These are phyloP conservation scores for Xylaria sp. DNA, from an alignment of 2,329 filamentous ascomycete genomes.

Conservation along the genomic window DNA sequence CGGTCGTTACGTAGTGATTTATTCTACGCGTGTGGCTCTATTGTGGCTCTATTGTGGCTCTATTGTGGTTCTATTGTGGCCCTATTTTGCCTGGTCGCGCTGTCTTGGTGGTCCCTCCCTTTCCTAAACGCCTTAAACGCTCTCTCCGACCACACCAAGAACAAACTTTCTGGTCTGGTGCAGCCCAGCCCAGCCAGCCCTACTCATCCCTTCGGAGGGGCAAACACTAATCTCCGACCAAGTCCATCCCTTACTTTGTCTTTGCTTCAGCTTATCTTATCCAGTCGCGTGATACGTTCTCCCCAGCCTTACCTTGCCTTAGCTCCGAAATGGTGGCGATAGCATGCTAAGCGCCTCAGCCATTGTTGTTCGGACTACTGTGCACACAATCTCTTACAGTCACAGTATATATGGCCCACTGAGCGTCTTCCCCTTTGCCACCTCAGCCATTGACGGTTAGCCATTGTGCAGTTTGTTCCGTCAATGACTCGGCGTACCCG, in stretches of 20 bases:
- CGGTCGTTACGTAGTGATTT: too few species aligned
- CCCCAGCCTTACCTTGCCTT: neutral
- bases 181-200: neutral
- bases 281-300: neutral
- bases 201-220: neutral
- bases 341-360: conserved; percentile 3
- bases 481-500: conserved; percentile 4
- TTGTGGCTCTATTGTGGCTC: neutral
- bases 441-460: conserved; percentile 4
- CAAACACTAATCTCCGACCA: neutral
- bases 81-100: neutral
- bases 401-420: too few species aligned
- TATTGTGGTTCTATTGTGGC: neutral
- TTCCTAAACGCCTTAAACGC: neutral
- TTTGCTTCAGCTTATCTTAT: too few species aligned
- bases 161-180: neutral
- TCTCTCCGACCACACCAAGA: neutral
- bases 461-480: neutral
- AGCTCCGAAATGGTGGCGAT: conserved; percentile 30
- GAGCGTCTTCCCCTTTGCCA: conserved; percentile 9
- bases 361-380: neutral
- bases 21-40: too few species aligned
- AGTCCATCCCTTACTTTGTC: neutral
- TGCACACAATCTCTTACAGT: neutral
- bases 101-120: neutral